A percentile compares a stretch with the other conserved stretches of the same genome.
Conservation (phyloP, 2,329 filamentous ascomycete species). For the Aureobasidium melanogenum region DNA sequence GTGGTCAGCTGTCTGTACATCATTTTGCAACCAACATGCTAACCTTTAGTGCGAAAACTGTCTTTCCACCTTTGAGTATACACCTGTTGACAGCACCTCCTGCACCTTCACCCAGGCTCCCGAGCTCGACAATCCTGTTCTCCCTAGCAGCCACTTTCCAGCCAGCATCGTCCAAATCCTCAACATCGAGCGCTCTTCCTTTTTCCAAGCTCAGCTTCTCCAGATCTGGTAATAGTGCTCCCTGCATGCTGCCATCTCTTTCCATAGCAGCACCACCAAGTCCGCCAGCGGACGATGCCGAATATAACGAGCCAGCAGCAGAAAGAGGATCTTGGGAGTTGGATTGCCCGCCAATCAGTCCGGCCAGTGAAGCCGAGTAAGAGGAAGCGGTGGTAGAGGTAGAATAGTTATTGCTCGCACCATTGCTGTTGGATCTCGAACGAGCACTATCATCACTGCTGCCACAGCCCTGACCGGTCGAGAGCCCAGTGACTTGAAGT, state of each 20-base stretch:
- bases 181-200: conserved; percentile 77
- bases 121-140: conserved; percentile 78
- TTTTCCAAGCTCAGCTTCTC: conserved; percentile 76
- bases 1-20: conserved; percentile 7
- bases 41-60: conserved; percentile 93
- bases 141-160: conserved; percentile 91
- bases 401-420: conserved; percentile 67
- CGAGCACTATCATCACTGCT: conserved; percentile 66
- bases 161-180: conserved; percentile 88
- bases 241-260: conserved; percentile 70
- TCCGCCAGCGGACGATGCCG: conserved; percentile 46
- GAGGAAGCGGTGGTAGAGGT: conserved; percentile 73
- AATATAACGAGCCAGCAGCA: conserved; percentile 77
- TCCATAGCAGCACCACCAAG: conserved; percentile 62
- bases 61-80: conserved; percentile 82
- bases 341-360: conserved; percentile 48
- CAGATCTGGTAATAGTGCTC: conserved; percentile 58
- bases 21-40: background rate
- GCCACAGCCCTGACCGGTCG: conserved; percentile 51
- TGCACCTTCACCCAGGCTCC: conserved; percentile 85
- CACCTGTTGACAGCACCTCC: conserved; percentile 92
- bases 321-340: conserved; percentile 81
- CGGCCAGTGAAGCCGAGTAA: conserved; percentile 73
- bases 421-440: conserved; percentile 77
- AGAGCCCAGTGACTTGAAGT: conserved; percentile 47